phyloP scores from a whole-genome alignment of 495 filamentous ascomycete species.

The Penicillium turbatum region DNA sequence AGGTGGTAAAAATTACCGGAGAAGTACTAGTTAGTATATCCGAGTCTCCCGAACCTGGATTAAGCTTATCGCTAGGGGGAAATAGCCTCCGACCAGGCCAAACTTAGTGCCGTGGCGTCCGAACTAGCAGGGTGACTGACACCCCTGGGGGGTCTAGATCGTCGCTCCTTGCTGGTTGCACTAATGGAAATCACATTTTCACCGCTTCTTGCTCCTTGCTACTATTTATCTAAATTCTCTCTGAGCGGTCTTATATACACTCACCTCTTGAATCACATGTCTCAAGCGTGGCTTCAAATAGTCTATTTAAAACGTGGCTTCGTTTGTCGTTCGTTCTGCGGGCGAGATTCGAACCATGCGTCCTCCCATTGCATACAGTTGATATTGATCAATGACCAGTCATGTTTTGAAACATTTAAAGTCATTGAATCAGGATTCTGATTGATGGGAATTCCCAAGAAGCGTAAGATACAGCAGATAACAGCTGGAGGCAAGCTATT shows the following conservation, averaged over 20 bases:
- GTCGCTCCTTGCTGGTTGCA: neutral
- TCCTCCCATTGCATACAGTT: too few relatives aligned
- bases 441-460: too few relatives aligned
- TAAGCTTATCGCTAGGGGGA: conserved; percentile 10
- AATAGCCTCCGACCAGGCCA: neutral
- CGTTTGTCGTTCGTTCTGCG: too few relatives aligned
- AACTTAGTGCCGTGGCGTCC: neutral
- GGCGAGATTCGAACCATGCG: neutral
- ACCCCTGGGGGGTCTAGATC: conserved; percentile 3
- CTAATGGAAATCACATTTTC: neutral
- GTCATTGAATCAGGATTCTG: too few relatives aligned
- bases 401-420: too few relatives aligned
- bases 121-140: neutral
- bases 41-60: neutral
- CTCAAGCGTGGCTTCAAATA: neutral
- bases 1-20: too few relatives aligned
- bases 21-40: too few relatives aligned
- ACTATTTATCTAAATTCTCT: neutral
- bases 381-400: too few relatives aligned
- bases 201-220: neutral
- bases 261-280: neutral
- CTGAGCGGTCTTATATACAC: neutral
- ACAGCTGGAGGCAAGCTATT: too few relatives aligned
- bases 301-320: too few relatives aligned
- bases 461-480: too few relatives aligned